These are phyloP conservation scores for Ceratocystis papillata DNA, from an alignment of 2,329 filamentous ascomycete genomes.

Conservation along the genomic window DNA sequence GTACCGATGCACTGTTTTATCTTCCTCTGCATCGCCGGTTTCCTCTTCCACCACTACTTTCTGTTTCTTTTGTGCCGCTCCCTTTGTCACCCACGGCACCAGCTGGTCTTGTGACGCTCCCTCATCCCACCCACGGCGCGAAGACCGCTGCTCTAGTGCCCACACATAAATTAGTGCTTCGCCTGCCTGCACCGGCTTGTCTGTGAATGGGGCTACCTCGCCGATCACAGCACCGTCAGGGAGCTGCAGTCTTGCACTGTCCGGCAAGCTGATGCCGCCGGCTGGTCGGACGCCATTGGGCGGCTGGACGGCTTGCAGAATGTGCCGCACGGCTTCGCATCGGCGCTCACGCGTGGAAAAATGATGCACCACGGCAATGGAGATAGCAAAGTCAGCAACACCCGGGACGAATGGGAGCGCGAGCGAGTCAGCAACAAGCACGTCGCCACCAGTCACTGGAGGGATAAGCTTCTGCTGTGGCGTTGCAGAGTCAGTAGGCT, in stretches of 20 bases:
- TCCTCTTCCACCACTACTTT: neutral
- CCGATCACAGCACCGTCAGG: constrained; percentile 15
- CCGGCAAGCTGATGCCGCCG: constrained; percentile 27
- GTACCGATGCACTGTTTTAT: constrained; percentile 70
- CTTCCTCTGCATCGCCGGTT: constrained; percentile 21
- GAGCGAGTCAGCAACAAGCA: constrained; percentile 71
- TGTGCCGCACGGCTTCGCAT: constrained; percentile 56
- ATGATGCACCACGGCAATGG: constrained; percentile 90
- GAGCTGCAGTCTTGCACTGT: constrained; percentile 17
- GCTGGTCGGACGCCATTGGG: neutral
- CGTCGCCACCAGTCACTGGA: constrained; percentile 44
- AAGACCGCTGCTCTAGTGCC: constrained; percentile 84
- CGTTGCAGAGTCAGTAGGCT: constrained; percentile 28
- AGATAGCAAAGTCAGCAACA: constrained; percentile 71
- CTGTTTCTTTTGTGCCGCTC: constrained; percentile 16
- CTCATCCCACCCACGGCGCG: constrained; percentile 80
- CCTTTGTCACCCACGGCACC: constrained; percentile 79
- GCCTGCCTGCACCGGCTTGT: constrained; percentile 34
- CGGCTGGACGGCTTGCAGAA: constrained; percentile 54
- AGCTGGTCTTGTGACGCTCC: constrained; percentile 79
- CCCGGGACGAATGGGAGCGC: constrained; percentile 61
- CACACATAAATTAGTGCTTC: constrained; percentile 79
- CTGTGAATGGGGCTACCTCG: constrained; percentile 31
- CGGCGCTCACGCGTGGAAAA: constrained; percentile 67
- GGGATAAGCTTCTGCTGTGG: neutral